Conservation (phyloP, 2,329 filamentous ascomycete species). For the Mycocentrospora acerina region DNA sequence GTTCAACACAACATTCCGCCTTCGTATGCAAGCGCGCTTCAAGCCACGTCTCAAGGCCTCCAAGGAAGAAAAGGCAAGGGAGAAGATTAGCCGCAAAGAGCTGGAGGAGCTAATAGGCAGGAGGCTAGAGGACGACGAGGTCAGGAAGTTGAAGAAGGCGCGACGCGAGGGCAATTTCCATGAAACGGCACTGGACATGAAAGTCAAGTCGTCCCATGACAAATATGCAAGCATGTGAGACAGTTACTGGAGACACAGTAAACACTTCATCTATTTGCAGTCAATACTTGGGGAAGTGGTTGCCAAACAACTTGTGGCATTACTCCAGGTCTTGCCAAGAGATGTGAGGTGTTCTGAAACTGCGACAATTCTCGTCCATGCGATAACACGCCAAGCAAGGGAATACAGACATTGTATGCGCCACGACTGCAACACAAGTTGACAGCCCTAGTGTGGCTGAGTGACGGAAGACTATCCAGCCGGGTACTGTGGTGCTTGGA, state of each 20-base stretch:
- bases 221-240: constrained; percentile 37
- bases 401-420: too few species aligned
- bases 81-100: constrained; percentile 84
- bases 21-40: constrained; percentile 94
- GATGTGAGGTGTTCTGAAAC: background rate
- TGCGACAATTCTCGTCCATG: background rate
- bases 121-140: constrained; percentile 79
- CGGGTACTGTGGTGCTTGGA: too few species aligned
- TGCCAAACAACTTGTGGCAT: background rate
- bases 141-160: constrained; percentile 78
- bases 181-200: constrained; percentile 80
- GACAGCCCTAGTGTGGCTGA: too few species aligned
- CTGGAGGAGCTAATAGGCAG: constrained; percentile 79
- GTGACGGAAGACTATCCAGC: too few species aligned
- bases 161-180: constrained; percentile 86
- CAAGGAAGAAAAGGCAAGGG: constrained; percentile 79
- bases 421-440: too few species aligned
- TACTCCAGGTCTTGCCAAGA: too few species aligned
- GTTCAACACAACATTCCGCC: constrained; percentile 71
- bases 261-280: too few species aligned
- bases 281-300: background rate
- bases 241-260: background rate
- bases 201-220: constrained; percentile 79
- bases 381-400: too few species aligned
- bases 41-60: constrained; percentile 78